Conservation (phyloP, 495 filamentous ascomycete genomes). For the Penicillium paxilli region DNA sequence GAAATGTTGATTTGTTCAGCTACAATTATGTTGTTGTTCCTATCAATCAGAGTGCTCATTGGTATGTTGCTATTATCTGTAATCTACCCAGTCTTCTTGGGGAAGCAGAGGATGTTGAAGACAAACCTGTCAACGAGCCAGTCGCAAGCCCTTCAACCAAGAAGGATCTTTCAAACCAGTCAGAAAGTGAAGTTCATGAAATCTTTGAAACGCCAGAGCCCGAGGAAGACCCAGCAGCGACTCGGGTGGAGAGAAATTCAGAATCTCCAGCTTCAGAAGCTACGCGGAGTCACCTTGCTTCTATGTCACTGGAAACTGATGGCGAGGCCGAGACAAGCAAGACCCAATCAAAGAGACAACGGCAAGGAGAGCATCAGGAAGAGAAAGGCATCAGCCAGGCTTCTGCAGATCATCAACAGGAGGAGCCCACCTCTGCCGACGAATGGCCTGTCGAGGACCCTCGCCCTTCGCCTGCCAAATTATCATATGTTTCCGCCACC, state of each 20-base stretch:
- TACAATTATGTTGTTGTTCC: constrained; percentile 91
- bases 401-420: background rate
- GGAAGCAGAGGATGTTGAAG: constrained; percentile 23
- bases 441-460: constrained; percentile 30
- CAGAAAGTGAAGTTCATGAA: constrained; percentile 28
- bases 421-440: constrained; percentile 7
- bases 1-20: constrained; percentile 78
- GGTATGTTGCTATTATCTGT: constrained; percentile 96
- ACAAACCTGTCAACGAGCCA: background rate
- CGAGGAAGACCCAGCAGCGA: background rate
- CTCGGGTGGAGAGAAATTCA: background rate
- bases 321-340: background rate
- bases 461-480: constrained; percentile 5
- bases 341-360: background rate
- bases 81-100: constrained; percentile 63
- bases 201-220: constrained; percentile 39
- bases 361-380: background rate
- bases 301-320: constrained; percentile 22
- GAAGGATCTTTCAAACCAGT: constrained; percentile 14
- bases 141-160: background rate
- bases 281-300: constrained; percentile 24
- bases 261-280: constrained; percentile 20
- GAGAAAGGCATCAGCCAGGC: constrained; percentile 1
- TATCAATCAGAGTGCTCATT: constrained; percentile 83
- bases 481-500: background rate